These are phyloP conservation scores for Pseudoneurospora amorphoporcata DNA, from an alignment of 495 filamentous ascomycete species.

Conservation along the genomic window DNA sequence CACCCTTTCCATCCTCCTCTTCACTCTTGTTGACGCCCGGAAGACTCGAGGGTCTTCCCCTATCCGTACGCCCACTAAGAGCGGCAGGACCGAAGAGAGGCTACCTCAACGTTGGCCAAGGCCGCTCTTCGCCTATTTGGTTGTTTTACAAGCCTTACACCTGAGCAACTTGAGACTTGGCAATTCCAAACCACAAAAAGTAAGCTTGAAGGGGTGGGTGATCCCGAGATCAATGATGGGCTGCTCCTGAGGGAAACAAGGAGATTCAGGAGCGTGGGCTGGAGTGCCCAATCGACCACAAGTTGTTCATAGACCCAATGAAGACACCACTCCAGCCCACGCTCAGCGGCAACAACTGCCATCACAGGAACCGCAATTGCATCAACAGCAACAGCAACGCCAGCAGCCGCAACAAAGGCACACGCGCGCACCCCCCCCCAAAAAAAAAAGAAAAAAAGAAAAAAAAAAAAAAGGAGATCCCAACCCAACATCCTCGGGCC, in stretches of 20 bases:
- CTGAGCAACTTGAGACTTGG: conserved; percentile 50
- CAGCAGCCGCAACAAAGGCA: too few species aligned
- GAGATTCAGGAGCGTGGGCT: conserved; percentile 77
- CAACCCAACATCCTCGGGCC: too few species aligned
- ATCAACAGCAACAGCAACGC: too few species aligned
- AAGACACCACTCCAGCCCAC: conserved; percentile 56
- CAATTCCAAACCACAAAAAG: conserved; percentile 57
- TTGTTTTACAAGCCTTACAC: conserved; percentile 49
- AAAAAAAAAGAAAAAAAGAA: too few species aligned
- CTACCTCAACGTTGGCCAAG: conserved; percentile 49
- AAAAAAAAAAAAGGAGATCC: neutral
- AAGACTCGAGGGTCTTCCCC: neutral
- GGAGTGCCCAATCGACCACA: conserved; percentile 90
- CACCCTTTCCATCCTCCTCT: neutral
- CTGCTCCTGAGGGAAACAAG: conserved; percentile 51
- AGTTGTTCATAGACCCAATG: conserved; percentile 91
- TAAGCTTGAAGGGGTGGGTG: conserved; percentile 56
- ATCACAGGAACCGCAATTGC: too few species aligned
- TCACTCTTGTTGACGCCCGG: neutral
- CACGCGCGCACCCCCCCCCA: too few species aligned
- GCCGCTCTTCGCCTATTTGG: conserved; percentile 58
- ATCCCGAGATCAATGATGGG: conserved; percentile 38
- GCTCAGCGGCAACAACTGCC: too few species aligned
- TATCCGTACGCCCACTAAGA: neutral
- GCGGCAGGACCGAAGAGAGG: conserved; percentile 30